These are phyloP conservation scores for Xylaria cubensis DNA, from an alignment of 495 filamentous ascomycete genomes.

Conservation along the genomic window DNA sequence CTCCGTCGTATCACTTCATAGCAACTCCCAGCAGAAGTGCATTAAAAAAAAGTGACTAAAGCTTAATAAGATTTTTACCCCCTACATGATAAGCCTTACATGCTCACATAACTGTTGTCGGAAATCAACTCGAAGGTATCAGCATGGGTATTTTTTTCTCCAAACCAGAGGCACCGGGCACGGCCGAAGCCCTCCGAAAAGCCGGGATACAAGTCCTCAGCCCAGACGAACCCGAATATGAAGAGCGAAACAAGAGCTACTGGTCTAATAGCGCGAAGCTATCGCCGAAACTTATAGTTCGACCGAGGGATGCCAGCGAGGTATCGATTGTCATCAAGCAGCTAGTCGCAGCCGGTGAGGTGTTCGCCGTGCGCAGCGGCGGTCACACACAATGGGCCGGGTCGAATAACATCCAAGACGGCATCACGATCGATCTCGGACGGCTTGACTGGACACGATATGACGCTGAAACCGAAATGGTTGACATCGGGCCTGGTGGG, in stretches of 20 bases:
- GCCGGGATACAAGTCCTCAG: not conserved
- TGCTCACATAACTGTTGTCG: too few relatives aligned
- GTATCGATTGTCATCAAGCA: not conserved
- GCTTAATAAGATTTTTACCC: too few relatives aligned
- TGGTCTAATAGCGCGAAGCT: not conserved
- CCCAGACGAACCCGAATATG: conserved; percentile 2
- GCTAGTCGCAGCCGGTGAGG: not conserved
- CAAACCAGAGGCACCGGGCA: not conserved
- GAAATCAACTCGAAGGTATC: too few relatives aligned
- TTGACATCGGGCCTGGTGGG: conserved; percentile 53
- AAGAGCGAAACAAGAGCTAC: not conserved
- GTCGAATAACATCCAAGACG: conserved; percentile 54
- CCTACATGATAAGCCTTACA: too few relatives aligned
- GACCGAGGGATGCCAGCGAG: not conserved
- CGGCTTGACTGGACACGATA: conserved; percentile 52
- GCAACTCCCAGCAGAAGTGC: too few relatives aligned
- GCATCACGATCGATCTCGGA: conserved; percentile 63
- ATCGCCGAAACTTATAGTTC: not conserved
- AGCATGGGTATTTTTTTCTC: not conserved
- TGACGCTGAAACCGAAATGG: conserved; percentile 40
- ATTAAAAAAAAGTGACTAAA: too few relatives aligned
- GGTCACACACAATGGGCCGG: conserved; percentile 59
- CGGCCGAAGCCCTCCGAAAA: not conserved
- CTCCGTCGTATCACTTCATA: too few relatives aligned
- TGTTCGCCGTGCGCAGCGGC: not conserved